phyloP scores from a whole-genome alignment of 116 monocot species.

The Cymodocea nodosa region DNA sequence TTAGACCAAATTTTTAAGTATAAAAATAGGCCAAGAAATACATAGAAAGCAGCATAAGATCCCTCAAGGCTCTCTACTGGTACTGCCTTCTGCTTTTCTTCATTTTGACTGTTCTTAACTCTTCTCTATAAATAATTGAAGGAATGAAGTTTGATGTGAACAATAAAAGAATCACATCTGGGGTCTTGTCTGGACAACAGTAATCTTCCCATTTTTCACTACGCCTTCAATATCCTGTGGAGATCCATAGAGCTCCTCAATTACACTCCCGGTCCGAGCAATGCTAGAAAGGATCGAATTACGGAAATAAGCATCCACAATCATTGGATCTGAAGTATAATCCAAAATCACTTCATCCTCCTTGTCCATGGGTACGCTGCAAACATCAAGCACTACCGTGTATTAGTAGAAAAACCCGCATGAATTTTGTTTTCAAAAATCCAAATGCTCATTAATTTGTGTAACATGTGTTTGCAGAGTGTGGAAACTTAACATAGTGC shows the following conservation, averaged over 20 bases:
- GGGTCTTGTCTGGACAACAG: slow-evolving; percentile 95
- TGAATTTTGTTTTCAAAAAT: neutral
- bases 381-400: neutral
- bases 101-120: neutral
- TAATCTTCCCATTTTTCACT: slow-evolving; percentile 80
- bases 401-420: neutral
- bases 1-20: no score
- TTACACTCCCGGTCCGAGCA: slow-evolving; percentile 44
- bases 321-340: slow-evolving; percentile 68
- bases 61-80: no score
- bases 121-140: neutral
- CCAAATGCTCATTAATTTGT: neutral
- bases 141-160: neutral
- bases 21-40: no score
- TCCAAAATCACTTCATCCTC: slow-evolving; percentile 78
- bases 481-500: no score
- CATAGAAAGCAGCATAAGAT: no score
- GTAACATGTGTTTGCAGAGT: no score
- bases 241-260: slow-evolving; percentile 69
- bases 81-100: no score
- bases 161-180: slow-evolving; percentile 53
- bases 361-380: slow-evolving; percentile 88
- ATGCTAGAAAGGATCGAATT: slow-evolving; percentile 60
- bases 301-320: slow-evolving; percentile 41
- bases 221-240: slow-evolving; percentile 97